Evolutionary conservation across 352 stramenopile genomes (phyloP).

Genomic region (Globisporangium paroecandrum): DNA sequence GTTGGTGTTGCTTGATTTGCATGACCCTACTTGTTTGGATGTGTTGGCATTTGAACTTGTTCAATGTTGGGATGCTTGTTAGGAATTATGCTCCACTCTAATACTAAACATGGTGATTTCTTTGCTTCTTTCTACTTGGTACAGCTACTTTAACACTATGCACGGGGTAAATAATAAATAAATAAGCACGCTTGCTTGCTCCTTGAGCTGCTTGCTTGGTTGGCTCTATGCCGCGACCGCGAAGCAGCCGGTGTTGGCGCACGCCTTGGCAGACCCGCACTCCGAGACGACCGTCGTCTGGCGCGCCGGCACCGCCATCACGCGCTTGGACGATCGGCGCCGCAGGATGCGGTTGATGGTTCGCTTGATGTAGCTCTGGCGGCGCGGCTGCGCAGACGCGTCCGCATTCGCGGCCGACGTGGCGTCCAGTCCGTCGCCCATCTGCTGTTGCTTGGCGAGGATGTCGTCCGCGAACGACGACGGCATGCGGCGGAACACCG

Average conservation of each 20-base stretch:
- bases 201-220: neutral
- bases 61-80: neutral
- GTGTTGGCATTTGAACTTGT: neutral
- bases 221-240: constrained; percentile 7
- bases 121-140: constrained; percentile 7
- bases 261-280: constrained; percentile 6
- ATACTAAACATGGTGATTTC: neutral
- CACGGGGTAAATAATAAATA: constrained; percentile 13
- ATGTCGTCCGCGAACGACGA: constrained; percentile 25
- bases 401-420: neutral
- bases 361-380: constrained; percentile 25
- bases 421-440: constrained; percentile 13
- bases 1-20: neutral
- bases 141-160: constrained; percentile 13
- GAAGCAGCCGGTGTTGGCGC: neutral
- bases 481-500: constrained; percentile 23
- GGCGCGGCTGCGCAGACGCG: neutral
- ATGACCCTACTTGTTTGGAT: neutral
- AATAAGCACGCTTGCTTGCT: constrained; percentile 9
- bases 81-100: neutral
- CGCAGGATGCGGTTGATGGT: constrained; percentile 49
- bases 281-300: constrained; percentile 17
- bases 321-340: constrained; percentile 37
- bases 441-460: constrained; percentile 19
- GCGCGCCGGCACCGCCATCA: constrained; percentile 35